Evolutionary conservation across 345 rosid genomes (phyloP).

Genomic region (Mercurialis annua): DNA sequence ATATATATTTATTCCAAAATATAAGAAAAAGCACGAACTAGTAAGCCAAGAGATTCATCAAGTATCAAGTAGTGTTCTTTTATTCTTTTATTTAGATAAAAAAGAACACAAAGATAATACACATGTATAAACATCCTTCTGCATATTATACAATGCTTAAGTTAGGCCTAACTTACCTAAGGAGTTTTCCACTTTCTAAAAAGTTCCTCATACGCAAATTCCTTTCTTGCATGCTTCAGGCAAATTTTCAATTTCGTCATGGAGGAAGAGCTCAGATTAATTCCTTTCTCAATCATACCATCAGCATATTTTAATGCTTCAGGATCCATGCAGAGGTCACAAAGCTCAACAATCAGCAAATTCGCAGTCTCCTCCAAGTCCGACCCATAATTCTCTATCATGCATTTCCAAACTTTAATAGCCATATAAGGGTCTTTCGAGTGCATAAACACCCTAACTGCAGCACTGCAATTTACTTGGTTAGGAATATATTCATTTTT

Average conservation of each 20-base stretch:
- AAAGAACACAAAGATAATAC: neutral
- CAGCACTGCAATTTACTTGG: constrained; percentile 36
- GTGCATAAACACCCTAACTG: constrained; percentile 37
- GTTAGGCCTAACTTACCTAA: constrained; percentile 15
- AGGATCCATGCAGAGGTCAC: constrained; percentile 42
- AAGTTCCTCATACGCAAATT: constrained; percentile 40
- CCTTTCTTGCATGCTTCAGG: constrained; percentile 36
- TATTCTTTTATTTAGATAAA: neutral
- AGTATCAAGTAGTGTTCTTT: neutral
- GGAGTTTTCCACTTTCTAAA: constrained; percentile 35
- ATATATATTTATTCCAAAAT: neutral
- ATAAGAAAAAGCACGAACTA: neutral
- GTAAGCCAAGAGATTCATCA: neutral
- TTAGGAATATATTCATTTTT: constrained; percentile 44
- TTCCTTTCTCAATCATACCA: constrained; percentile 51
- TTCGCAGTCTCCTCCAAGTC: constrained; percentile 53
- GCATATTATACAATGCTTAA: neutral
- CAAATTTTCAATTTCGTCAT: constrained; percentile 44
- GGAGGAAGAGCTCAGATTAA: constrained; percentile 39
- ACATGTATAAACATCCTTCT: neutral
- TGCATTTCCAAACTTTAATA: constrained; percentile 50
- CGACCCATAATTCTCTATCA: constrained; percentile 37
- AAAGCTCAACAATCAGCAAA: constrained; percentile 42
- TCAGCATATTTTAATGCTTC: constrained; percentile 62
- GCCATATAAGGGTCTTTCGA: constrained; percentile 41